Percentiles rank a stretch among this genome's conserved stretches.
These are phyloP conservation scores for Elsinoe australis DNA, from an alignment of 2,329 filamentous ascomycete species.

Conservation along the genomic window DNA sequence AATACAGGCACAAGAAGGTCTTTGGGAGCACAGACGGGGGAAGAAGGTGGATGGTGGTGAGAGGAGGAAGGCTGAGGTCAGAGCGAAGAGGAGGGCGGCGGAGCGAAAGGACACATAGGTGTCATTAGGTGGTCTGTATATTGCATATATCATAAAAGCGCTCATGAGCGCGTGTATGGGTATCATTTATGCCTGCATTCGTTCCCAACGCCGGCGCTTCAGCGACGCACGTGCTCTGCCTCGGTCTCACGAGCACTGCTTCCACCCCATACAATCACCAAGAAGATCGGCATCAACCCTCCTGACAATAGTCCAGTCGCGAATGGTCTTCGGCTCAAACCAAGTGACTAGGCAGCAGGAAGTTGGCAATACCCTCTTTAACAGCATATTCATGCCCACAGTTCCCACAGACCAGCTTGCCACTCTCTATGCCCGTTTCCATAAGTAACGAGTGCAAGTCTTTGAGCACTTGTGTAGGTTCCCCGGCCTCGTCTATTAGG, in stretches of 20 bases:
- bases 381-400: slow-evolving; percentile 92
- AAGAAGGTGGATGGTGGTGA: slow-evolving; percentile 96
- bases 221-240: not conserved
- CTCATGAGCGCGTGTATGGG: slow-evolving; percentile 1
- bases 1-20: slow-evolving; percentile 69
- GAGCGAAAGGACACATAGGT: slow-evolving; percentile 61
- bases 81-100: slow-evolving; percentile 74
- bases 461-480: slow-evolving; percentile 60
- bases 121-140: not conserved
- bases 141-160: slow-evolving; percentile 6
- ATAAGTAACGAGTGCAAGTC: slow-evolving; percentile 76
- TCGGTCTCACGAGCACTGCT: not conserved
- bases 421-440: slow-evolving; percentile 83
- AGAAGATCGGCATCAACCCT: no score
- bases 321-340: no score
- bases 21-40: slow-evolving; percentile 85
- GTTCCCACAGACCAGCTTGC: slow-evolving; percentile 80
- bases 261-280: no score
- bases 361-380: slow-evolving; percentile 94
- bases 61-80: slow-evolving; percentile 74
- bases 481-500: slow-evolving; percentile 46
- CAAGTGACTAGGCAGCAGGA: slow-evolving; percentile 85
- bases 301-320: not conserved
- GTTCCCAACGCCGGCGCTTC: not conserved
- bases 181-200: not conserved